phyloP scores from a whole-genome alignment of 495 filamentous ascomycete species.

The Penicillium coprophilum region DNA sequence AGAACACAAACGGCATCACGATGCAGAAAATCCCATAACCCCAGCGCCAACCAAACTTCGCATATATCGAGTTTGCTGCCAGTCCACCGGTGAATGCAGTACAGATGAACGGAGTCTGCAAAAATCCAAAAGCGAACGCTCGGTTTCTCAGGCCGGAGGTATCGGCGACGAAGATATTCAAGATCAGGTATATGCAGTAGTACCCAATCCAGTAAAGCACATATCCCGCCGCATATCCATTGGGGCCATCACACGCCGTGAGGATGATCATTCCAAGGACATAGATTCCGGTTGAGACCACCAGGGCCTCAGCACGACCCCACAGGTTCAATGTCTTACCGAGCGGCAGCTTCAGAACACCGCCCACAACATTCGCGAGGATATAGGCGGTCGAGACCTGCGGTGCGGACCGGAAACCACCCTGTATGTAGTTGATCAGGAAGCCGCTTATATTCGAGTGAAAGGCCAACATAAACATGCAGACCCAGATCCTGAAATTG shows the following conservation, averaged over 20 bases:
- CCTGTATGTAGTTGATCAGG: conserved; percentile 40
- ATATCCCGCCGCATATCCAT: conserved; percentile 49
- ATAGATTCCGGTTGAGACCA: conserved; percentile 37
- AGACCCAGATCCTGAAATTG: conserved; percentile 40
- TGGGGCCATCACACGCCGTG: conserved; percentile 45
- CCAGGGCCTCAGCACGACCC: conserved; percentile 58
- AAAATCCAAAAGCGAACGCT: conserved; percentile 59
- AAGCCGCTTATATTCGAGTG: conserved; percentile 38
- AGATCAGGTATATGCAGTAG: conserved; percentile 55
- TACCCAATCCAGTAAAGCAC: conserved; percentile 58
- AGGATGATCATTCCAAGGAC: conserved; percentile 48
- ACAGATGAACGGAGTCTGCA: conserved; percentile 54
- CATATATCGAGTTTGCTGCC: conserved; percentile 43
- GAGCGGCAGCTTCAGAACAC: conserved; percentile 64
- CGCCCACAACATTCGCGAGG: conserved; percentile 56
- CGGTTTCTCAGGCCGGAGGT: conserved; percentile 61
- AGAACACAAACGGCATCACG: conserved; percentile 51
- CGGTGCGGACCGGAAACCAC: conserved; percentile 36
- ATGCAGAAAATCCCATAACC: conserved; percentile 62
- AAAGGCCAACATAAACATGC: conserved; percentile 45
- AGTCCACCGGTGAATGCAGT: conserved; percentile 47
- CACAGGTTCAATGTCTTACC: conserved; percentile 69
- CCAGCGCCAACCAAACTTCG: conserved; percentile 60
- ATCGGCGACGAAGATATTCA: conserved; percentile 65
- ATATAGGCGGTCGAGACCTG: conserved; percentile 40